A percentile compares a stretch with the other conserved stretches of the same genome.
These are phyloP conservation scores for Madurella fahalii DNA, from an alignment of 2,329 filamentous ascomycete genomes.

Conservation along the genomic window DNA sequence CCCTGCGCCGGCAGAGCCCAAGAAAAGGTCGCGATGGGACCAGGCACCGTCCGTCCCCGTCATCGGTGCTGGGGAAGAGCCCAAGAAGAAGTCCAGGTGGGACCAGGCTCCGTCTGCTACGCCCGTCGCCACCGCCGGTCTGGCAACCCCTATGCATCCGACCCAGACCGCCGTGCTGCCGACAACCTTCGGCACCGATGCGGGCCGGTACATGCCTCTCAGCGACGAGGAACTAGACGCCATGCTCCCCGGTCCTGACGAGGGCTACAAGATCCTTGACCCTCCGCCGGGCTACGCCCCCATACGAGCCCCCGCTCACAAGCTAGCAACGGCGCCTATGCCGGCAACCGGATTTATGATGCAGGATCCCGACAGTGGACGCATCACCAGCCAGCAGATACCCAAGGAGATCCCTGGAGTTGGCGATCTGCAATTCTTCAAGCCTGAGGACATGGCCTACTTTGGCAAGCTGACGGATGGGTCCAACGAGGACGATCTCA, in stretches of 20 bases:
- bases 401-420: conserved; percentile 95
- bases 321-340: conserved; percentile 67
- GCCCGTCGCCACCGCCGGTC: conserved; percentile 67
- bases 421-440: conserved; percentile 95
- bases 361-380: conserved; percentile 85
- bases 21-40: conserved; percentile 87
- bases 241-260: conserved; percentile 80
- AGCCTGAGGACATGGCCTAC: conserved; percentile 97
- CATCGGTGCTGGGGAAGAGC: conserved; percentile 56
- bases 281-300: conserved; percentile 91
- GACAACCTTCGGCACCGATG: conserved; percentile 70
- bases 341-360: conserved; percentile 91
- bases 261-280: conserved; percentile 89
- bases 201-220: conserved; percentile 73
- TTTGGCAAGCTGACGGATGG: conserved; percentile 97
- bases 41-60: conserved; percentile 60
- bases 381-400: conserved; percentile 81
- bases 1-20: conserved; percentile 51
- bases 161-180: conserved; percentile 54
- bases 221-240: conserved; percentile 92
- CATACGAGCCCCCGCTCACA: conserved; percentile 70
- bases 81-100: conserved; percentile 75
- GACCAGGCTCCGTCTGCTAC: conserved; percentile 83
- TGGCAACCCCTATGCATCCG: conserved; percentile 73
- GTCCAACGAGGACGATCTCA: conserved; percentile 84